phyloP scores from a whole-genome alignment of 75 land plant species.

The Larix kaempferi region DNA sequence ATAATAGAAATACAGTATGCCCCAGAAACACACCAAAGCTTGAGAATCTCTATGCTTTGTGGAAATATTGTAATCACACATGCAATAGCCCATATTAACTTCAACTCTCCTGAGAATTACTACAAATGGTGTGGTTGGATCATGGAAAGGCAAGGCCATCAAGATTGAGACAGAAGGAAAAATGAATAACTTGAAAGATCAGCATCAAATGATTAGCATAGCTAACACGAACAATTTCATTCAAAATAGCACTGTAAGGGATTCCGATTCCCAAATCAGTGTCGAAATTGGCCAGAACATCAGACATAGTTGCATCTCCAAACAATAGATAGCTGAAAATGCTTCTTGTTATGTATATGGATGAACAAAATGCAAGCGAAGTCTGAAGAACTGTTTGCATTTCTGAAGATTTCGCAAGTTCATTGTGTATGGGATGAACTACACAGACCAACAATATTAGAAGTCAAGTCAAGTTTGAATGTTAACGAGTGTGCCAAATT shows the following conservation, averaged over 20 bases:
- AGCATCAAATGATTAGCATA: slow-evolving; percentile 81
- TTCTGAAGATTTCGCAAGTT: slow-evolving; percentile 58
- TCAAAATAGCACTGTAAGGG: slow-evolving; percentile 63
- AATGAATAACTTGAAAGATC: too few species aligned
- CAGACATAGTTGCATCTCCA: slow-evolving; percentile 70
- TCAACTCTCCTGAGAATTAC: too few species aligned
- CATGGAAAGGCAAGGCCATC: slow-evolving; percentile 76
- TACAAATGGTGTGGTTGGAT: slow-evolving; percentile 11
- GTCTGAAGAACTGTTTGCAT: slow-evolving; percentile 49
- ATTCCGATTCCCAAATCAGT: slow-evolving; percentile 73
- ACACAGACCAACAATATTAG: slow-evolving; percentile 17
- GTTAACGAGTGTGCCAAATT: not conserved
- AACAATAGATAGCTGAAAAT: slow-evolving; percentile 85
- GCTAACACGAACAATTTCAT: slow-evolving; percentile 68
- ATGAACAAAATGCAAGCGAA: slow-evolving; percentile 57
- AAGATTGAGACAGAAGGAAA: slow-evolving; percentile 75
- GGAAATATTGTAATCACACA: too few species aligned
- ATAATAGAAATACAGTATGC: too few species aligned
- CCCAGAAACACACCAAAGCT: too few species aligned
- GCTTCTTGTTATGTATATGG: slow-evolving; percentile 72
- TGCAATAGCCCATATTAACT: too few species aligned
- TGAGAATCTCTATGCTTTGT: too few species aligned
- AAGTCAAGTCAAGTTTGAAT: not conserved
- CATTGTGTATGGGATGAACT: slow-evolving; percentile 95
- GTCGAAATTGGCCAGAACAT: slow-evolving; percentile 92